These are phyloP conservation scores for Tetrapisispora pingtungensis DNA, from an alignment of 805 yeast genomes.

Conservation along the genomic window DNA sequence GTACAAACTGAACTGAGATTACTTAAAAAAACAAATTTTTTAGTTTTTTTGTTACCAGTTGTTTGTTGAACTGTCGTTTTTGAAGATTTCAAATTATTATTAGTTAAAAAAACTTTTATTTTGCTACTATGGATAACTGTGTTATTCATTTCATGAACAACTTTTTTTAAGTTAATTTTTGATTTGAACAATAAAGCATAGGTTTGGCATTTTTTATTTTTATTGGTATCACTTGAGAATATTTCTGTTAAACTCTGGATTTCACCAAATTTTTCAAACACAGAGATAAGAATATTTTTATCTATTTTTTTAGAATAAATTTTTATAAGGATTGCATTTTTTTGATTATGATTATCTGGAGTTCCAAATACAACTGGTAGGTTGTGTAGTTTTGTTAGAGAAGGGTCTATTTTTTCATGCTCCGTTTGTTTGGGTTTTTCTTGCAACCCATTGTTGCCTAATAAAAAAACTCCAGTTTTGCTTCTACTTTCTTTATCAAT, in stretches of 20 bases:
- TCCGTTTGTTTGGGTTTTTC: too few species aligned
- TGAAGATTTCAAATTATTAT: not conserved
- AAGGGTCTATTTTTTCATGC: too few species aligned
- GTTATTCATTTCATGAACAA: not conserved
- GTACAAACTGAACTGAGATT: constrained; percentile 25
- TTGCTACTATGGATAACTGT: not conserved
- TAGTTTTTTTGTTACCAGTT: not conserved
- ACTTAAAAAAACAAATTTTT: constrained; percentile 11
- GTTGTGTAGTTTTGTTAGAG: too few species aligned
- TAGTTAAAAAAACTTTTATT: not conserved
- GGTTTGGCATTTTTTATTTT: not conserved
- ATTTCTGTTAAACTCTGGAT: constrained; percentile 11
- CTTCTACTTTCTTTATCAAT: constrained; percentile 10
- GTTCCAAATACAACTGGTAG: too few species aligned
- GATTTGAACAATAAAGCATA: not conserved
- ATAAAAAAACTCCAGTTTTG: not conserved
- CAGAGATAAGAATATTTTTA: constrained; percentile 15
- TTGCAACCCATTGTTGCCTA: too few species aligned
- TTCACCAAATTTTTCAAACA: constrained; percentile 22
- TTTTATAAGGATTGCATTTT: constrained; percentile 8
- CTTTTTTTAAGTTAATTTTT: not conserved
- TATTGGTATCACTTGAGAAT: not conserved
- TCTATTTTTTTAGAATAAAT: constrained; percentile 18
- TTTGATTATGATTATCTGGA: too few species aligned
- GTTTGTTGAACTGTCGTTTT: not conserved